These are phyloP conservation scores for Cyclanthera cordifolia DNA, from an alignment of 306 rosid genomes.

Conservation along the genomic window DNA sequence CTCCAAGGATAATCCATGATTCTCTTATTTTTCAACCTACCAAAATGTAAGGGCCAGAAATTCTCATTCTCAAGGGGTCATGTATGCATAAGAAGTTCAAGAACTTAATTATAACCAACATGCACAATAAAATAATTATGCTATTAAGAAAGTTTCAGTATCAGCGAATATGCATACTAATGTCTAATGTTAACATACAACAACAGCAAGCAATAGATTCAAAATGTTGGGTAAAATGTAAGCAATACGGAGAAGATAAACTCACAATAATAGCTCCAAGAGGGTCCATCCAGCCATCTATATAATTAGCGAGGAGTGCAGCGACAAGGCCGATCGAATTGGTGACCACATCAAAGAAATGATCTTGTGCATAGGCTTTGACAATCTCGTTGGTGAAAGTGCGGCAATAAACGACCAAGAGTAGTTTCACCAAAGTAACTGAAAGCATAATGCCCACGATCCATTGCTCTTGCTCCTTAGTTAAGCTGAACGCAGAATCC, in stretches of 20 bases:
- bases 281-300: constrained; percentile 89
- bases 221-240: background rate
- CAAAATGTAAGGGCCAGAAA: background rate
- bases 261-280: constrained; percentile 95
- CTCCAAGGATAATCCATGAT: no score
- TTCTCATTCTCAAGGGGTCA: constrained; percentile 1
- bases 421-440: constrained; percentile 71
- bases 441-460: constrained; percentile 88
- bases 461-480: constrained; percentile 74
- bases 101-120: background rate
- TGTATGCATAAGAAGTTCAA: background rate
- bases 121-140: background rate
- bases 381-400: constrained; percentile 73
- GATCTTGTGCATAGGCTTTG: constrained; percentile 96
- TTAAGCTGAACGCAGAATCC: constrained; percentile 54
- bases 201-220: background rate
- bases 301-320: constrained; percentile 74
- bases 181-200: background rate
- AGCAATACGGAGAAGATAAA: constrained; percentile 10
- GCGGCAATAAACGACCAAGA: constrained; percentile 71
- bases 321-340: constrained; percentile 84
- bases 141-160: background rate
- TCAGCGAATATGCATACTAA: background rate
- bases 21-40: no score
- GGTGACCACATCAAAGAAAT: constrained; percentile 94